Evolutionary conservation across 352 stramenopile species (phyloP).

Genomic region (Plasmopara halstedii): DNA sequence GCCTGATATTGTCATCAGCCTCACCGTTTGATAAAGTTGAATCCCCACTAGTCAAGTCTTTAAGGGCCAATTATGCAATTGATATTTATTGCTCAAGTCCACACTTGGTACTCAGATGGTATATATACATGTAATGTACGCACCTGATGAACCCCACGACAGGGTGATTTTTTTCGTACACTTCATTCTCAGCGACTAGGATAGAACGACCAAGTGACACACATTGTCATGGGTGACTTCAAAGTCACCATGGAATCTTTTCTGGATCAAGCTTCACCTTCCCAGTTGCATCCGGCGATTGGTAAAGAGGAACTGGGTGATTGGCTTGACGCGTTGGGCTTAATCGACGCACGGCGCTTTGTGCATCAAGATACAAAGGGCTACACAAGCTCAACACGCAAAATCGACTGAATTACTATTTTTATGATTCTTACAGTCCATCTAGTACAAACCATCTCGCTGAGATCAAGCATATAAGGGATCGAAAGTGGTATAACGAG

Average conservation of each 20-base stretch:
- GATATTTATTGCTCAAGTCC: constrained; percentile 12
- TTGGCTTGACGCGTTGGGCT: constrained; percentile 3
- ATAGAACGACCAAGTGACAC: background rate
- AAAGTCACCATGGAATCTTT: constrained; percentile 5
- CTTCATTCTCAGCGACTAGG: background rate
- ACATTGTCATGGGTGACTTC: constrained; percentile 5
- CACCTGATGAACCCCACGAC: constrained; percentile 1
- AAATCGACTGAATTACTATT: constrained; percentile 13
- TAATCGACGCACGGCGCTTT: constrained; percentile 12
- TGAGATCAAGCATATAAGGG: constrained; percentile 1
- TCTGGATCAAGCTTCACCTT: background rate
- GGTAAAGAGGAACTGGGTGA: constrained; percentile 3
- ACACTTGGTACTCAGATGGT: background rate
- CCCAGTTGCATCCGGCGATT: background rate
- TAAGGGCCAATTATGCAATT: constrained; percentile 3
- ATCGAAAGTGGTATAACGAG: constrained; percentile 11
- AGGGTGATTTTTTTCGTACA: background rate
- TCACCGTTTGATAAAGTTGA: constrained; percentile 5
- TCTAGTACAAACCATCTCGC: constrained; percentile 5
- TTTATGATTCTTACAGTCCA: constrained; percentile 7
- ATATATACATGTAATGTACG: constrained; percentile 10
- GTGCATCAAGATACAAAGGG: constrained; percentile 3
- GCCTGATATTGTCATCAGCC: constrained; percentile 6
- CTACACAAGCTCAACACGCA: constrained; percentile 2
- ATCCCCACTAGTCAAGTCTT: constrained; percentile 1